phyloP scores from a whole-genome alignment of 352 stramenopile genomes.

The Poterioochromonas sp. region DNA sequence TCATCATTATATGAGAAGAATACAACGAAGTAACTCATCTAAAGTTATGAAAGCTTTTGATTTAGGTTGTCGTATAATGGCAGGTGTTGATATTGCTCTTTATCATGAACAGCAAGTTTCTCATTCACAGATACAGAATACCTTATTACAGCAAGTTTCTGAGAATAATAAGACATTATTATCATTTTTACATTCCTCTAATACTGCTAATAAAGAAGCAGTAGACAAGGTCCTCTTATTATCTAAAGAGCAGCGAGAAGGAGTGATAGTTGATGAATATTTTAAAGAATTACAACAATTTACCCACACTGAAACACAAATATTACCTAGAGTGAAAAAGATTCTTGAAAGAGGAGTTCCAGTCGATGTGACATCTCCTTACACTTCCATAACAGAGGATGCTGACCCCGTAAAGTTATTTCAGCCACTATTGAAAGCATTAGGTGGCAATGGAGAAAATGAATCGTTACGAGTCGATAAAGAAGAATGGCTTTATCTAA shows the following conservation, averaged over 20 bases:
- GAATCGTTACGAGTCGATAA: neutral
- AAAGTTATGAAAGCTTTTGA: constrained; percentile 15
- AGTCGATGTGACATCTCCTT: neutral
- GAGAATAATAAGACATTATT: neutral
- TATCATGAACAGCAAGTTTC: neutral
- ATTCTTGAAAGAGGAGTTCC: neutral
- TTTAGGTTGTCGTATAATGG: neutral
- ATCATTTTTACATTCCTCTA: neutral
- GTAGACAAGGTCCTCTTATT: neutral
- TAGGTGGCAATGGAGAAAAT: neutral
- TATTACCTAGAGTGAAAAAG: neutral
- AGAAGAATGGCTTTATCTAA: constrained; percentile 7
- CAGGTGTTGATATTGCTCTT: constrained; percentile 1
- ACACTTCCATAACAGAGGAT: neutral
- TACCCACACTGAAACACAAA: neutral
- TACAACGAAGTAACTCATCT: neutral
- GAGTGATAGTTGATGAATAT: neutral
- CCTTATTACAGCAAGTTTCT: neutral
- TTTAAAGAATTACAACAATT: neutral
- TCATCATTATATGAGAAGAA: neutral
- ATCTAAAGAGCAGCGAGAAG: neutral
- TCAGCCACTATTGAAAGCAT: neutral
- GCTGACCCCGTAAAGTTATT: neutral
- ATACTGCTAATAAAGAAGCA: neutral
- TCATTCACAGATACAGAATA: neutral